phyloP scores from a whole-genome alignment of 192 early-diverging fungal species.

The Coemansia sp. region DNA sequence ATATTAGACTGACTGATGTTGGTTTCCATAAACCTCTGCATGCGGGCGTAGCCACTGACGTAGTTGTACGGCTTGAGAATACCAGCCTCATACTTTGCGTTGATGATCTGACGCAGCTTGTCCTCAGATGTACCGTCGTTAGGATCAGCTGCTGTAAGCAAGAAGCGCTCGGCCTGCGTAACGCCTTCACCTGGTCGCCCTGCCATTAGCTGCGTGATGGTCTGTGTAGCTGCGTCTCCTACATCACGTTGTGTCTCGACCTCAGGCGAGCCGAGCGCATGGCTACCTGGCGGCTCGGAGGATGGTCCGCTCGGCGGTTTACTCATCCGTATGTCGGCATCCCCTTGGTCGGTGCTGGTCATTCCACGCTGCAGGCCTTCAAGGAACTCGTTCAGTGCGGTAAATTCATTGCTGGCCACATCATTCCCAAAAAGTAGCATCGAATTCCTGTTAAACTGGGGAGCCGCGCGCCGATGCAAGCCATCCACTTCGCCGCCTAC shows the following conservation, averaged over 20 bases:
- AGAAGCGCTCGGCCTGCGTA: constrained; percentile 65
- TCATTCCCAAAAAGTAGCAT: constrained; percentile 43
- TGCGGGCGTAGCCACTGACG: constrained; percentile 82
- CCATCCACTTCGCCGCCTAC: neutral
- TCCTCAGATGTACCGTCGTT: constrained; percentile 81
- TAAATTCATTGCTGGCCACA: constrained; percentile 47
- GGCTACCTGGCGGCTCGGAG: constrained; percentile 26
- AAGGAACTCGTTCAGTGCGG: constrained; percentile 46
- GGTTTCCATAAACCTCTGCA: constrained; percentile 89
- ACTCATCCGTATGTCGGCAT: constrained; percentile 16
- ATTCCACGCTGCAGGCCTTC: constrained; percentile 45
- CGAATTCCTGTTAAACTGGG: constrained; percentile 24
- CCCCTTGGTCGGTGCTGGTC: constrained; percentile 21
- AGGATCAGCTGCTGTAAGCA: constrained; percentile 91
- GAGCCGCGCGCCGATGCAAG: neutral
- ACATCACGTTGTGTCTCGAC: constrained; percentile 14
- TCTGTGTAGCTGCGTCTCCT: constrained; percentile 13
- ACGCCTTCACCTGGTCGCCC: constrained; percentile 64
- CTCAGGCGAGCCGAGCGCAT: constrained; percentile 26
- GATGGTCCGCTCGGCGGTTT: constrained; percentile 35
- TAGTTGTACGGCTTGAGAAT: constrained; percentile 97
- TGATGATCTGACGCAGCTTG: constrained; percentile 86
- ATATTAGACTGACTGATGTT: constrained; percentile 60
- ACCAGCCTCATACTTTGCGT: constrained; percentile 94
- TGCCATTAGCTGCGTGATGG: constrained; percentile 42